Evolutionary conservation across 768 basidiomycete genomes (phyloP).

Genomic region (Suillus subalutaceus): DNA sequence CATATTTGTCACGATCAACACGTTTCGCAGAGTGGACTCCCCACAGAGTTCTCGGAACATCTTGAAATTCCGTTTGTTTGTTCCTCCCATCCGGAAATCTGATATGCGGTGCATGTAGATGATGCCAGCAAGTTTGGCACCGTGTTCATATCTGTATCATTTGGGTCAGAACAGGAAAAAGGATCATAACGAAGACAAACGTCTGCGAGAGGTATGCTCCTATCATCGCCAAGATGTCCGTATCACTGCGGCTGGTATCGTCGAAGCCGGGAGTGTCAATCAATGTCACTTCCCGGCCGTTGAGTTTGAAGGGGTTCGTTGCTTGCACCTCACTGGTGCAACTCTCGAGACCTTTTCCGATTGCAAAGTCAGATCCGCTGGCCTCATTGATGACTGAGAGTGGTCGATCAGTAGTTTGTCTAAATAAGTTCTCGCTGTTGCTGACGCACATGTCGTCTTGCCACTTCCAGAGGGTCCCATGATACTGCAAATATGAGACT

Average conservation of each 20-base stretch:
- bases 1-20: conserved; percentile 49
- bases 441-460: conserved; percentile 17
- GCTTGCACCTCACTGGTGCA: conserved; percentile 45
- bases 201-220: conserved; percentile 29
- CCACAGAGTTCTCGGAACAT: conserved; percentile 51
- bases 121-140: conserved; percentile 39
- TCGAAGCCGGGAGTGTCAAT: conserved; percentile 68
- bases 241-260: conserved; percentile 50
- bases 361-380: conserved; percentile 44
- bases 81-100: conserved; percentile 45
- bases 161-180: not conserved
- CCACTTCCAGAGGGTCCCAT: conserved; percentile 20
- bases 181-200: conserved; percentile 2
- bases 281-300: conserved; percentile 44
- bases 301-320: conserved; percentile 44
- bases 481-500: conserved; percentile 4
- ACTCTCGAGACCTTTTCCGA: conserved; percentile 44
- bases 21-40: conserved; percentile 40
- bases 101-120: conserved; percentile 48
- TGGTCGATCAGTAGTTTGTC: not conserved
- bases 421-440: not conserved
- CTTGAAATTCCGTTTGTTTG: conserved; percentile 41
- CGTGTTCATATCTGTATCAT: conserved; percentile 10
- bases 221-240: conserved; percentile 45
- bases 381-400: conserved; percentile 48